Percentiles rank a stretch among this genome's conserved stretches.
Conservation (phyloP, 805 yeast genomes). For the Jamesozyma lodderae region DNA sequence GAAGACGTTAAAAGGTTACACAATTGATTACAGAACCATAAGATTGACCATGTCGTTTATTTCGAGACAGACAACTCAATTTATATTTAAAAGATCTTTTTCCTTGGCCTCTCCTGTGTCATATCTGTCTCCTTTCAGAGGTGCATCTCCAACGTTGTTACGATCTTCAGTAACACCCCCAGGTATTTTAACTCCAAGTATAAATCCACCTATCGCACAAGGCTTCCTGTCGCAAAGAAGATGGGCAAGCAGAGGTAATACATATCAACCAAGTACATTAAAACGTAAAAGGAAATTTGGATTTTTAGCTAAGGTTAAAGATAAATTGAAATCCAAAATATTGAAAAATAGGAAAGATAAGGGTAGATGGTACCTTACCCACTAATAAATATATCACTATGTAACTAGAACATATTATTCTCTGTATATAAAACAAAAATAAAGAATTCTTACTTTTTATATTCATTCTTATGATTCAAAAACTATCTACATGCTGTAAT, state of each 20-base stretch:
- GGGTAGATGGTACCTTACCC: constrained; percentile 89
- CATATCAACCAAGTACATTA: constrained; percentile 87
- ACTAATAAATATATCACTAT: constrained; percentile 33
- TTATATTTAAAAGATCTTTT: neutral
- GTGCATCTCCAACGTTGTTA: neutral
- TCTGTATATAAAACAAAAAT: neutral
- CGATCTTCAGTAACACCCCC: neutral
- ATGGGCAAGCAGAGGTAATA: constrained; percentile 87
- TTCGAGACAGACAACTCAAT: neutral
- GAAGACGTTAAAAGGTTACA: no score
- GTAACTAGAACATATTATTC: neutral
- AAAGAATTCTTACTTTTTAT: no score
- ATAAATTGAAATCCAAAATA: constrained; percentile 68
- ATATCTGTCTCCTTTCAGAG: constrained; percentile 6
- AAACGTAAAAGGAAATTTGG: constrained; percentile 88
- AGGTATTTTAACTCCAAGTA: neutral
- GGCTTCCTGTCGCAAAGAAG: constrained; percentile 30
- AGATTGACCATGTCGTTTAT: neutral
- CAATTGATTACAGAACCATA: no score
- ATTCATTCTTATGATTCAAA: neutral
- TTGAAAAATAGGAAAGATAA: constrained; percentile 70
- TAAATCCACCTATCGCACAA: constrained; percentile 4
- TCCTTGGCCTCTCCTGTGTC: neutral
- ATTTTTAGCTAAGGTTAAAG: constrained; percentile 72
- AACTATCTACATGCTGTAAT: neutral